Evolutionary conservation across 768 basidiomycete genomes (phyloP), one percentile per base, ranked within the genome.

Genomic region (Tephrocybe sp.): DNA sequence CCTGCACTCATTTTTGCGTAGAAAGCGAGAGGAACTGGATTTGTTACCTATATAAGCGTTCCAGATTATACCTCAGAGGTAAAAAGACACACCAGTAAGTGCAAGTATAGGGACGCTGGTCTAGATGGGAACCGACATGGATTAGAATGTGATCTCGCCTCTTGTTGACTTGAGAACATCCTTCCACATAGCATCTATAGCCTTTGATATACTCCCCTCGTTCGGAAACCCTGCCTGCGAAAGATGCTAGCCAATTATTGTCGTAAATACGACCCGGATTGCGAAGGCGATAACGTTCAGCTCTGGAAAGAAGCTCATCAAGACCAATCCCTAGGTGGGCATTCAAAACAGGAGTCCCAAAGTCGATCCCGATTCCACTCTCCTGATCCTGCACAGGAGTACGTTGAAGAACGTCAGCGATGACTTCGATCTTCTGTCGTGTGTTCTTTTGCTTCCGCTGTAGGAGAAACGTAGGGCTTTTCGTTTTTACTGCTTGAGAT

Each of bases 1-100:
- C 62, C 86, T 88, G 70, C 84, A 86, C 62, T 89, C 86, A 59
- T 89, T 88, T 65, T 84, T 88, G 52, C 87, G 82, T 52, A 86
- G 62, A 69, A 88, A 89, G 11, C 81, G 73, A 51, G 83, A 73
- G 2, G 78, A 65, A 62, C 87, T 88, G 45, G 11, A n/a, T n/a
- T n/a, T 32, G n/a, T 42, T 21, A 14, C 41, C 8, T 48, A 14
- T 60, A n/a, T 48, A 49, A 36, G 34, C 7, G 42, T 43, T n/a
- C 11, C 10, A 3, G 28, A 33, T 23, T 18, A 18, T 32, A 26
- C n/a, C 48, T 28, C 17, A 30, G 25, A 46, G 7, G 17, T 40
- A 23, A 43, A 42, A 30, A 20, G 40, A 75, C 82, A 53, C 60
- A 87, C 87, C 87, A 89, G 58, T 77, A 62, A n/a, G 71, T 58